Evolutionary conservation across 257 asterid species (phyloP).

Genomic region (Solanum chiquidenum): DNA sequence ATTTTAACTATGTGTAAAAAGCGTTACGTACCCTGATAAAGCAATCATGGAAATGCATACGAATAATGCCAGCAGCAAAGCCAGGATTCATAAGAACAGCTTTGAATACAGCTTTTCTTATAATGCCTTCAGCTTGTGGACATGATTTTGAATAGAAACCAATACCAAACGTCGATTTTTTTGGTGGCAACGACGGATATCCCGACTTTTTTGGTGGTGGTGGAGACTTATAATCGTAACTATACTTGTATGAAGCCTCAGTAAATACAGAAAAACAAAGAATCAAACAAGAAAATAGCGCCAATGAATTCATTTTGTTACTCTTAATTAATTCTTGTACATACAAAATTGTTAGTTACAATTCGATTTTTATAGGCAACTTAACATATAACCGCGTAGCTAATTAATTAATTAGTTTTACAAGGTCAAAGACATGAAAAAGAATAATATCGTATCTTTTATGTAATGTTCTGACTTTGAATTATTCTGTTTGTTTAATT

Average conservation of each 20-base stretch:
- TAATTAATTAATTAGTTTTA: not conserved
- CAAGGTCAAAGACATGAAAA: not conserved
- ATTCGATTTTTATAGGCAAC: not conserved
- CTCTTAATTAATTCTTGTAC: not conserved
- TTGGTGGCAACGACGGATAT: not conserved
- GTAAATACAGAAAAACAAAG: not conserved
- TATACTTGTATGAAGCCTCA: not conserved
- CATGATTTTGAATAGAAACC: constrained; percentile 1
- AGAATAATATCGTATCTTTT: not conserved
- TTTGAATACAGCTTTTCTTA: not conserved
- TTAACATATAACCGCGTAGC: not conserved
- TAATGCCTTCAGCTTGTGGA: constrained; percentile 1
- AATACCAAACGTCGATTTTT: not conserved
- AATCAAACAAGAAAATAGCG: not conserved
- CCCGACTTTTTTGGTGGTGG: not conserved
- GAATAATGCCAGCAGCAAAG: not conserved
- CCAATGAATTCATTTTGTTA: not conserved
- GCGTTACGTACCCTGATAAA: not conserved
- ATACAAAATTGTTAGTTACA: not conserved
- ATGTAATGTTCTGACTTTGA: not conserved
- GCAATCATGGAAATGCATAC: constrained; percentile 7
- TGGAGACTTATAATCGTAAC: not conserved
- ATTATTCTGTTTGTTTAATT: not conserved
- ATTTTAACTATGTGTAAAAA: not conserved
- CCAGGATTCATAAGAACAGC: not conserved